Evolutionary conservation across 108 stramenopile species (phyloP), one percentile per base, ranked within the genome.

Genomic region (Ochromonas danica): DNA sequence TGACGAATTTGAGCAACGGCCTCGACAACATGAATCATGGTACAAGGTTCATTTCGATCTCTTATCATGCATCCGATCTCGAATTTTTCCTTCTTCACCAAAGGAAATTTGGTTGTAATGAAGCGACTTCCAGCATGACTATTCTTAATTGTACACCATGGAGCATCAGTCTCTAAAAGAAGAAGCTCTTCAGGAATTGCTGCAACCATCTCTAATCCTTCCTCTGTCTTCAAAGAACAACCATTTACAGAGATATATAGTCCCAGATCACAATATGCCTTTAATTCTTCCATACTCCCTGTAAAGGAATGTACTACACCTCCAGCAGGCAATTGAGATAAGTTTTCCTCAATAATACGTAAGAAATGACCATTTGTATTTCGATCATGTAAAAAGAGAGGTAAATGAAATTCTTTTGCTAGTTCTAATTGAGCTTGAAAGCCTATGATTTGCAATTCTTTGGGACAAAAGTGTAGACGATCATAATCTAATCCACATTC

Each of bases 401-500:
- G 97, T 45, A 96, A 79, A 0, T 81, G 86, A 30, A 82, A 79
- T 78, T 81, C 70, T 35, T 81, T 81, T 0, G 84, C 80, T 42
- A 97, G 81, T 42, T 89, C 82, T 45, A 98, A 78, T 77, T 98
- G 97, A 35, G 81, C 80, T 77, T 86, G 62, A 35, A 98, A 91
- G n/a, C 90, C 93, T n/a, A 85, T 51, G 38, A 84, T 71, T 83
- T 97, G 94, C 2, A 89, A 82, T 2, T 93, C 92, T 62, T 91
- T 92, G 51, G 84, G 81, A 80, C 89, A 91, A 82, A 95, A 98
- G 45, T 96, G 85, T 22, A 95, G 74, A 40, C 97, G 91, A 80
- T 94, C 97, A 78, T 96, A 96, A 85, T 98, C 97, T 62, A 98
- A 78, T 22, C 97, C 97, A 63, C 89, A 92, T 84, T 98, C 97